These are phyloP conservation scores for Talaromyces sp. DNA, from an alignment of 2,329 filamentous ascomycete species.

Conservation along the genomic window DNA sequence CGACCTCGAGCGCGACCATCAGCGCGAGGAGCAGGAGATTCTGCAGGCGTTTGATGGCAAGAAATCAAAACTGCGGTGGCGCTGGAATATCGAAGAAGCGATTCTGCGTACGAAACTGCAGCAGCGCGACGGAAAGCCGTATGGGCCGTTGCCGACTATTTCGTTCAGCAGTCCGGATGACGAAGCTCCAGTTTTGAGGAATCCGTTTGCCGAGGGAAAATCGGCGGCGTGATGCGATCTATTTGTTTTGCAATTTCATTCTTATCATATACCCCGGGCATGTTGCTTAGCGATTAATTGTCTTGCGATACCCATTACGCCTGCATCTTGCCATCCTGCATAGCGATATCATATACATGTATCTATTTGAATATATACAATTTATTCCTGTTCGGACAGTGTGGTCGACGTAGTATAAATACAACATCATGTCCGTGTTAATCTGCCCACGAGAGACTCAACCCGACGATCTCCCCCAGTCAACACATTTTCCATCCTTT, in stretches of 20 bases:
- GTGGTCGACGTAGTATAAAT: background rate
- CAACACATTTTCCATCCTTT: slow-evolving; percentile 27
- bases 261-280: slow-evolving; percentile 9
- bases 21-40: slow-evolving; percentile 25
- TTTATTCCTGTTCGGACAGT: background rate
- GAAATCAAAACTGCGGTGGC: slow-evolving; percentile 26
- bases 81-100: slow-evolving; percentile 40
- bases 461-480: slow-evolving; percentile 28
- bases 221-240: background rate
- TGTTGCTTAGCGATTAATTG: background rate
- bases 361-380: background rate
- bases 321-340: background rate
- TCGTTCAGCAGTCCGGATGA: slow-evolving; percentile 22
- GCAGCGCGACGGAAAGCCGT: slow-evolving; percentile 26
- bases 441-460: slow-evolving; percentile 28
- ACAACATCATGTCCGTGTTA: slow-evolving; percentile 10
- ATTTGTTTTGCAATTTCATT: slow-evolving; percentile 4
- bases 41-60: slow-evolving; percentile 28
- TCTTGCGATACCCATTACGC: background rate
- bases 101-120: slow-evolving; percentile 35
- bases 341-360: background rate
- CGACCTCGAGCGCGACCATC: slow-evolving; percentile 29
- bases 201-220: slow-evolving; percentile 13
- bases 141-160: slow-evolving; percentile 34
- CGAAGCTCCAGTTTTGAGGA: slow-evolving; percentile 22